Conservation (phyloP, 78 protist species). For the Ministeria vibrans region DNA sequence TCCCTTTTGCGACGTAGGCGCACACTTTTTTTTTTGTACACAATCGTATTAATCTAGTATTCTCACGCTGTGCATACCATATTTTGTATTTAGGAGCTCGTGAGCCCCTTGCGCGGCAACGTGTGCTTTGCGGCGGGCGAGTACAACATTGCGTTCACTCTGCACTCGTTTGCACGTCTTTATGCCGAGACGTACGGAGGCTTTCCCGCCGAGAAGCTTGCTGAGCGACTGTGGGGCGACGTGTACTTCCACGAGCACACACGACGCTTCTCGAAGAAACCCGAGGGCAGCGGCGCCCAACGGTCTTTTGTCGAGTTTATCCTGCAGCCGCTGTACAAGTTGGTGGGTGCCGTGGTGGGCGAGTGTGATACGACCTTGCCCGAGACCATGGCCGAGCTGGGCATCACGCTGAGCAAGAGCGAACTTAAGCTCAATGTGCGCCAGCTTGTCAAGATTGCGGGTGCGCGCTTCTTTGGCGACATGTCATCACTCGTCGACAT, state of each 20-base stretch:
- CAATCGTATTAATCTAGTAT: too few species aligned
- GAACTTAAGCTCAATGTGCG: conserved; percentile 42
- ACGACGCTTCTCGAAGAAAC: conserved; percentile 48
- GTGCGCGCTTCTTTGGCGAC: conserved; percentile 62
- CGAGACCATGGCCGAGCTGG: conserved; percentile 50
- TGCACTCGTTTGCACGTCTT: conserved; percentile 73
- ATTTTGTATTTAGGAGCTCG: too few species aligned
- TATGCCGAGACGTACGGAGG: conserved; percentile 39
- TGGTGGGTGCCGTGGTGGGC: conserved; percentile 35
- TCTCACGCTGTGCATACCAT: too few species aligned
- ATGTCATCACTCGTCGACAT: conserved; percentile 74
- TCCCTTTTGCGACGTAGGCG: too few species aligned
- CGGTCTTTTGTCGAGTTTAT: conserved; percentile 89
- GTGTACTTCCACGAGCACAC: conserved; percentile 43
- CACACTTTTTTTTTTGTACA: conserved; percentile 71
- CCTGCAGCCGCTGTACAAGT: conserved; percentile 94
- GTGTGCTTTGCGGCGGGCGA: conserved; percentile 74
- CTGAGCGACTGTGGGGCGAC: conserved; percentile 94
- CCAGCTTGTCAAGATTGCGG: conserved; percentile 63
- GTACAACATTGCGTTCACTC: conserved; percentile 79
- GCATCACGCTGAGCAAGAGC: conserved; percentile 41
- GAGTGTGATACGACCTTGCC: conserved; percentile 11
- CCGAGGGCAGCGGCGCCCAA: neutral
- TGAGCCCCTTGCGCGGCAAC: conserved; percentile 83
- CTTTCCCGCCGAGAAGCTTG: conserved; percentile 48